These are phyloP conservation scores for Kazachstania sp. DNA, from an alignment of 1,139 yeast genomes.

Conservation along the genomic window DNA sequence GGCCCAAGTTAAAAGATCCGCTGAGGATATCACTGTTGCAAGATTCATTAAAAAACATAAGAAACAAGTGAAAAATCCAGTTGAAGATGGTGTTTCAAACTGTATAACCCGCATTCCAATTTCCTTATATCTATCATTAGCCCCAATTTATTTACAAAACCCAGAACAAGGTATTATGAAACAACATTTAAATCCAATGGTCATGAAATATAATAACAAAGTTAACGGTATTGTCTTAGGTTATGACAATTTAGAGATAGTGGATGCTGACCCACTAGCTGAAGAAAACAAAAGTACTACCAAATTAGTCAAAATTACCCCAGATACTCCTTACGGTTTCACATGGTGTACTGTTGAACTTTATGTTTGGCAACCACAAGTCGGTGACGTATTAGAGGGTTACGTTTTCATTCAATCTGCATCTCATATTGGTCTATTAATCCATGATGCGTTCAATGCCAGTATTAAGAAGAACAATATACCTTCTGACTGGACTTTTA, in stretches of 20 bases:
- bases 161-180: conserved; percentile 73
- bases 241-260: conserved; percentile 52
- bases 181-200: conserved; percentile 83
- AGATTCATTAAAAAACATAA: conserved; percentile 26
- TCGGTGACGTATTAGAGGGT: conserved; percentile 81
- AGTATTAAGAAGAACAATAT: conserved; percentile 77
- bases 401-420: conserved; percentile 88
- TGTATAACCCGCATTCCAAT: conserved; percentile 41
- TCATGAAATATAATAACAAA: conserved; percentile 70
- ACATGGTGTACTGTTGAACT: conserved; percentile 82
- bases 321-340: conserved; percentile 82
- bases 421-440: conserved; percentile 82
- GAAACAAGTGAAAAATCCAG: conserved; percentile 23
- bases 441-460: conserved; percentile 93
- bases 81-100: conserved; percentile 26
- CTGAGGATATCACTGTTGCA: conserved; percentile 14
- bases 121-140: conserved; percentile 70
- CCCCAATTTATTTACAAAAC: conserved; percentile 62
- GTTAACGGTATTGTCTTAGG: conserved; percentile 80
- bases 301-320: conserved; percentile 57
- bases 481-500: conserved; percentile 75
- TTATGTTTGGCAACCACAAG: conserved; percentile 79
- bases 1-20: conserved; percentile 20
- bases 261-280: conserved; percentile 32
- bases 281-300: conserved; percentile 24